Evolutionary conservation across 2,329 filamentous ascomycete species (phyloP), one percentile per base, ranked within the genome.

Genomic region (Zymoseptoria brevis): DNA sequence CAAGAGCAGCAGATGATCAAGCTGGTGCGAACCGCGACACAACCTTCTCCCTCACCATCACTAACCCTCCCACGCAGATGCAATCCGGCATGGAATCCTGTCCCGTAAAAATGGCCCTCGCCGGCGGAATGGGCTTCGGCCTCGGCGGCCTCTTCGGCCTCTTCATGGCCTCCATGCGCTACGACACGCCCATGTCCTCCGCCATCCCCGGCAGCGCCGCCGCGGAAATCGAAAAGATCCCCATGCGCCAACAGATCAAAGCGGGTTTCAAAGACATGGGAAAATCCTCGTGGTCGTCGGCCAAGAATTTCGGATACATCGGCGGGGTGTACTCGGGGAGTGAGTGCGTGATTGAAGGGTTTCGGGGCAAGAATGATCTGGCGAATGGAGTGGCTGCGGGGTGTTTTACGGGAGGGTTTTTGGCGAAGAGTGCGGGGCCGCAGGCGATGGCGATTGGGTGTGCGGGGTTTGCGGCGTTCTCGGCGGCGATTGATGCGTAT

Each of bases 121-220:
- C 92, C 0, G 94, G 93, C 59, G 89, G 88, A 22, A 95, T 95
- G 84, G 94, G 94, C 16, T 96, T 96, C 70, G 94, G 87, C 45
- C 87, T 99, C 66, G 94, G 94, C 63, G 94, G 91, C 69, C 80
- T 95, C 50, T 99, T 99, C 68, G 94, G 94, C 67, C 83, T 97
- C 69, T 99, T 99, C 80, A 99, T 97, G 93, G 90, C 92, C 60
- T 94, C 89, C 24, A 99, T 99, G 94, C 88, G 90, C 76, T 99
- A 99, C 83, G 94, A 99, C 74, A 96, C 92, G 0, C 89, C 93
- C 60, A 87, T 91, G 76, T 87, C 80, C 45, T 74, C 79, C 54
- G 76, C 77, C 64, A 55, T 75, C 72, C 66, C 71, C 67, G 76
- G 81, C 69, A 75, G 79, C n/a, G 75, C 76, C 58, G 78, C 79